Conservation (phyloP, 164 flowering plant genomes). For the Litsea cubeba region DNA sequence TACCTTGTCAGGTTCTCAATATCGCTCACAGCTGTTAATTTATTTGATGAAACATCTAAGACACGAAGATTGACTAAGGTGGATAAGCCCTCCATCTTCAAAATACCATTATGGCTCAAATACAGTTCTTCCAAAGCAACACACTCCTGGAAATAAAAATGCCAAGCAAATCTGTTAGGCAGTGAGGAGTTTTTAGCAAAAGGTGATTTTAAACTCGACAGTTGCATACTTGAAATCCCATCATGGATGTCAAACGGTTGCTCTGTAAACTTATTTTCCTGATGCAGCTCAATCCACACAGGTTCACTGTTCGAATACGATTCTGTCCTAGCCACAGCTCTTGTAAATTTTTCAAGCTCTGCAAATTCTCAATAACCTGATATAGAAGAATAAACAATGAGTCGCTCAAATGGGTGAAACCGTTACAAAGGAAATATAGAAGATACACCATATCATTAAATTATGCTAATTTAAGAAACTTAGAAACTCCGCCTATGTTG, state of each 20-base stretch:
- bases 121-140: slow-evolving; percentile 88
- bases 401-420: too few relatives aligned
- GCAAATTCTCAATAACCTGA: slow-evolving; percentile 90
- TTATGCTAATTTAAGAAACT: too few relatives aligned
- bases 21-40: slow-evolving; percentile 60
- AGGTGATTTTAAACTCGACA: neutral
- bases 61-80: slow-evolving; percentile 73
- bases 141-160: slow-evolving; percentile 54
- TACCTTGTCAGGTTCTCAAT: slow-evolving; percentile 69
- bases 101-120: slow-evolving; percentile 96
- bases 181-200: neutral
- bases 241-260: slow-evolving; percentile 89
- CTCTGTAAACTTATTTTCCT: slow-evolving; percentile 93
- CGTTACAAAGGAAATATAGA: too few relatives aligned
- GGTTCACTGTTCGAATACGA: slow-evolving; percentile 67
- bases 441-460: too few relatives aligned
- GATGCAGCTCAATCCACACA: slow-evolving; percentile 79
- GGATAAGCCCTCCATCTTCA: slow-evolving; percentile 88
- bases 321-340: slow-evolving; percentile 97
- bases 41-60: slow-evolving; percentile 89
- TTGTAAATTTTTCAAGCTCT: slow-evolving; percentile 57
- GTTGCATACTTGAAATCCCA: slow-evolving; percentile 70
- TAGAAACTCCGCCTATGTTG: too few relatives aligned
- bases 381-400: neutral
- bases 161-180: neutral